Evolutionary conservation across 1,284 basidiomycete genomes (phyloP).

Genomic region (Leccinum pachyderme): DNA sequence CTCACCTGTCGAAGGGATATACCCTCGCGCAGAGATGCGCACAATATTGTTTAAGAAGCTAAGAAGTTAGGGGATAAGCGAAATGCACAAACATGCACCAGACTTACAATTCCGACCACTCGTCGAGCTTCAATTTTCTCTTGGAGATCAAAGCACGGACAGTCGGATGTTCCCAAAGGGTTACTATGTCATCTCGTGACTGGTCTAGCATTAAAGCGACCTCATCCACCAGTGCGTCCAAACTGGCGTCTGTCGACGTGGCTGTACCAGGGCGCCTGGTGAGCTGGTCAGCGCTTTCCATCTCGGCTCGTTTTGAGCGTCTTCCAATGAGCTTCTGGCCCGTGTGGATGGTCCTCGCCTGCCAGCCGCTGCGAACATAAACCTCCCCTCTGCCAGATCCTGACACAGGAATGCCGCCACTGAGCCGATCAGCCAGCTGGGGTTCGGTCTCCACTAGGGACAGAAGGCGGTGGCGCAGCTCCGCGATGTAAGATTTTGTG

Average conservation of each 20-base stretch:
- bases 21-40: constrained; percentile 63
- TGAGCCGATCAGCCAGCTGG: constrained; percentile 65
- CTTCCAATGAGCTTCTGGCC: constrained; percentile 34
- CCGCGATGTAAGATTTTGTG: constrained; percentile 38
- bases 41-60: constrained; percentile 74
- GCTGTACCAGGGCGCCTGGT: constrained; percentile 27
- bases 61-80: constrained; percentile 9
- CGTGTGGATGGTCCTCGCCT: constrained; percentile 59
- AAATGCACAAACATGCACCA: constrained; percentile 20
- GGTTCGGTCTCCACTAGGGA: constrained; percentile 61
- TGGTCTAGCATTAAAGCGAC: constrained; percentile 56
- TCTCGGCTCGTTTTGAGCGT: constrained; percentile 22
- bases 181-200: constrained; percentile 59
- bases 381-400: constrained; percentile 71
- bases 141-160: constrained; percentile 65
- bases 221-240: constrained; percentile 58
- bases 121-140: constrained; percentile 72
- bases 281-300: constrained; percentile 9
- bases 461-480: constrained; percentile 56
- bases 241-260: constrained; percentile 26
- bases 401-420: constrained; percentile 66
- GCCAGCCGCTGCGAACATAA: constrained; percentile 78
- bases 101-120: constrained; percentile 82
- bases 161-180: constrained; percentile 67
- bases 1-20: constrained; percentile 69